These are phyloP conservation scores for Schizonepeta tenuifolia DNA, from an alignment of 257 asterid genomes.

Conservation along the genomic window DNA sequence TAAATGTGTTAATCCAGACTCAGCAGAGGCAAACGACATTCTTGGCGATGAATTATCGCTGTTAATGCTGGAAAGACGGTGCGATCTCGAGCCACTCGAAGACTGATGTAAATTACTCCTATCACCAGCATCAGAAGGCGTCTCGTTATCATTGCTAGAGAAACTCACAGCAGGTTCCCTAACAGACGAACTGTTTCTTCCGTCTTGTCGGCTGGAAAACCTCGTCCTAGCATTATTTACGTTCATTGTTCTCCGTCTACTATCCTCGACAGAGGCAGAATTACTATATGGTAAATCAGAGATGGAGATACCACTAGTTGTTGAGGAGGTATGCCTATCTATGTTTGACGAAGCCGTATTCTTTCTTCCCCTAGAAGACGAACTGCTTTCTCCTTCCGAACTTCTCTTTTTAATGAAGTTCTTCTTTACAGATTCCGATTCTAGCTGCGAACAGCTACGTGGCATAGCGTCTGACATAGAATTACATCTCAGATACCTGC, in stretches of 20 bases:
- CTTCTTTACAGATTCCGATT: conserved; percentile 45
- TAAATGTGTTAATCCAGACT: conserved; percentile 38
- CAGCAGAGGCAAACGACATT: conserved; percentile 41
- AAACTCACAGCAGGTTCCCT: conserved; percentile 35
- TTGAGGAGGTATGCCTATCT: conserved; percentile 36
- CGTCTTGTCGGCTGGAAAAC: conserved; percentile 38
- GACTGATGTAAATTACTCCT: conserved; percentile 37
- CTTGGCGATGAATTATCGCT: conserved; percentile 40
- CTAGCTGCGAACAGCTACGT: conserved; percentile 40
- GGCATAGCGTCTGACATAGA: conserved; percentile 50
- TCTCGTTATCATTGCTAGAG: conserved; percentile 39
- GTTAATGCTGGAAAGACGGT: conserved; percentile 38
- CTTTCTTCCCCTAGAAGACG: conserved; percentile 47
- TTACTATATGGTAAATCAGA: conserved; percentile 37
- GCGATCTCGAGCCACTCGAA: conserved; percentile 51
- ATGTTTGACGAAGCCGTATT: conserved; percentile 14
- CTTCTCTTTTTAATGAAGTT: conserved; percentile 47
- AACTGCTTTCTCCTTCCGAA: conserved; percentile 60
- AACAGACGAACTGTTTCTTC: conserved; percentile 41
- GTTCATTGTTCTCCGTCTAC: conserved; percentile 41
- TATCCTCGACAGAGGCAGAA: conserved; percentile 29
- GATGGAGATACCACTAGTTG: conserved; percentile 50
- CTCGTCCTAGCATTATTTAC: conserved; percentile 46
- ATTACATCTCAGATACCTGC: conserved; percentile 47
- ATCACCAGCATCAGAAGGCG: conserved; percentile 38